Evolutionary conservation across 495 filamentous ascomycete genomes (phyloP).

Genomic region (Penicillium soppii): DNA sequence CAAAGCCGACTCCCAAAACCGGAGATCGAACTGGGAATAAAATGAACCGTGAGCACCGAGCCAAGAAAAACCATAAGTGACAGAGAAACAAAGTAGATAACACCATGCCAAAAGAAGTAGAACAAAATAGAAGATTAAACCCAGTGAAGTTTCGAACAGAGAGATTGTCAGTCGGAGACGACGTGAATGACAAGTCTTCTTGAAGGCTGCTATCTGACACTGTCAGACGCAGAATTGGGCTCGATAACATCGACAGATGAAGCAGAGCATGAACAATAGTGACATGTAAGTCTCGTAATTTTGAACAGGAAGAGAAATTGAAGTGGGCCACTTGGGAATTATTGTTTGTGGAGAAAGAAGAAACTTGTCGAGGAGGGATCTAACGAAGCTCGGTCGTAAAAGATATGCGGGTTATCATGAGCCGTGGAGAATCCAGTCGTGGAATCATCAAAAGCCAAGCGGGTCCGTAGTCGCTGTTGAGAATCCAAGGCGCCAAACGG

Average conservation of each 20-base stretch:
- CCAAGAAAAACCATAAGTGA: slow-evolving; percentile 20
- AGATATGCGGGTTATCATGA: slow-evolving; percentile 23
- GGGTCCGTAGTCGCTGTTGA: slow-evolving; percentile 20
- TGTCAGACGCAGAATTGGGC: slow-evolving; percentile 12
- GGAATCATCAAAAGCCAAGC: slow-evolving; percentile 25
- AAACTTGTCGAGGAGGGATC: slow-evolving; percentile 15
- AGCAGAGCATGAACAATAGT: slow-evolving; percentile 22
- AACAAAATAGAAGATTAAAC: slow-evolving; percentile 19
- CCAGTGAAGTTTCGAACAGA: slow-evolving; percentile 8
- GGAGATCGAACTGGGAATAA: slow-evolving; percentile 18
- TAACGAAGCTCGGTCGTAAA: slow-evolving; percentile 18
- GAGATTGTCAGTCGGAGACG: slow-evolving; percentile 6
- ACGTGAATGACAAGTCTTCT: slow-evolving; percentile 8
- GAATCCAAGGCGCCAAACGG: slow-evolving; percentile 16
- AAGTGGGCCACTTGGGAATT: slow-evolving; percentile 5
- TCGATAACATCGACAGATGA: slow-evolving; percentile 26
- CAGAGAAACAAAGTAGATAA: slow-evolving; percentile 21
- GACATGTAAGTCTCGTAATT: slow-evolving; percentile 29
- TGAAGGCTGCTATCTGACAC: slow-evolving; percentile 2
- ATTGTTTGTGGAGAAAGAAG: slow-evolving; percentile 9
- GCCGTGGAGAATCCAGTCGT: slow-evolving; percentile 25
- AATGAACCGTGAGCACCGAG: slow-evolving; percentile 21
- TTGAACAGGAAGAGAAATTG: slow-evolving; percentile 24
- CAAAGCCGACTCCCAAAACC: slow-evolving; percentile 12
- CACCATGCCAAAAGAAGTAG: slow-evolving; percentile 24